These are phyloP conservation scores for Crithidia bombi DNA, from an alignment of 208 protist genomes.

Conservation along the genomic window DNA sequence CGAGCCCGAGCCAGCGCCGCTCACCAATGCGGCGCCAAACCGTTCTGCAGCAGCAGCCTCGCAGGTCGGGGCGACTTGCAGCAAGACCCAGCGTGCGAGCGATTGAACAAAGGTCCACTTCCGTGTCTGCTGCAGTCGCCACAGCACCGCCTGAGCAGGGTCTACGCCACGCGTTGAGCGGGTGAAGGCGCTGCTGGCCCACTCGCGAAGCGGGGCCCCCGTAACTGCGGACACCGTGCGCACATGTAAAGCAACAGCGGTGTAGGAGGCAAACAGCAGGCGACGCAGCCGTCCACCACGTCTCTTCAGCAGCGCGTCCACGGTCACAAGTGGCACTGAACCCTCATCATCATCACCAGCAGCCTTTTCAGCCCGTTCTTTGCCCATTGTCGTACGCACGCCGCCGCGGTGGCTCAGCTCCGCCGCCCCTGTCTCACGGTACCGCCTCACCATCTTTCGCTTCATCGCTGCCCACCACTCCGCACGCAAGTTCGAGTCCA, in stretches of 20 bases:
- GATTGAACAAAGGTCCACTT: not conserved
- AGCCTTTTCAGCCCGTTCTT: not conserved
- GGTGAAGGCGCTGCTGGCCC: not conserved
- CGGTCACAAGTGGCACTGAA: not conserved
- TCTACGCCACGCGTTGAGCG: not conserved
- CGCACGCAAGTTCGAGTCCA: not conserved
- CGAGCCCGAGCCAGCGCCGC: not conserved
- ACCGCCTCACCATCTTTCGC: not conserved
- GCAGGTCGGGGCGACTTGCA: not conserved
- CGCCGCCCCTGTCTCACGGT: not conserved
- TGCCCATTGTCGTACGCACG: slow-evolving; percentile 1
- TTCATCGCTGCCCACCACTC: slow-evolving; percentile 10
- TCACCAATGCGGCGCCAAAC: too few relatives aligned
- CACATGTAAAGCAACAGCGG: not conserved
- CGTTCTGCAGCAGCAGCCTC: too few relatives aligned
- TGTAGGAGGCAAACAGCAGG: not conserved
- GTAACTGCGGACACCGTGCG: not conserved
- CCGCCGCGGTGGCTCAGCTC: too few relatives aligned
- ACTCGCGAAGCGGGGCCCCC: not conserved
- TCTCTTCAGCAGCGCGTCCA: not conserved
- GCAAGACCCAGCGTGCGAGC: not conserved
- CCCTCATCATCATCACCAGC: not conserved
- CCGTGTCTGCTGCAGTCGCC: slow-evolving; percentile 3
- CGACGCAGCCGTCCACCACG: not conserved
- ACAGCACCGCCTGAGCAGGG: slow-evolving; percentile 6